Evolutionary conservation across 257 asterid species (phyloP).

Genomic region (Paulownia fortunei): DNA sequence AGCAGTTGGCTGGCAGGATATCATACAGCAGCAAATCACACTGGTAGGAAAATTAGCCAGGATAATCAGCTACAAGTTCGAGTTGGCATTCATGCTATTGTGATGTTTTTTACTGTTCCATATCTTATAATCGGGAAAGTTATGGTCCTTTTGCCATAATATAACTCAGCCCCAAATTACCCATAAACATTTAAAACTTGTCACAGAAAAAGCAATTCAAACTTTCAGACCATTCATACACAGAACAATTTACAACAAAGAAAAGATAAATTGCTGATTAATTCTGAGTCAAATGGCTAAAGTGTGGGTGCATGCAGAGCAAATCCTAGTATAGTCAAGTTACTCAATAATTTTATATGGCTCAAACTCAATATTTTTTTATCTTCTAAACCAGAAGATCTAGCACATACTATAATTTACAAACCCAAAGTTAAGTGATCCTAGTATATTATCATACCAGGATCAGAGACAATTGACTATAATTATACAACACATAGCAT

Average conservation of each 20-base stretch:
- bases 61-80: not conserved
- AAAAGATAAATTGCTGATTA: not conserved
- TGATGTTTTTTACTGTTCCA: not conserved
- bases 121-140: too few relatives aligned
- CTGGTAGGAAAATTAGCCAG: not conserved
- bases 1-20: not conserved
- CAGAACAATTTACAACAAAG: not conserved
- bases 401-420: not conserved
- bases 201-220: not conserved
- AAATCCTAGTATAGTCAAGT: conserved; percentile 1
- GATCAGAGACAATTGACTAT: not conserved
- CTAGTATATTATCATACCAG: conserved; percentile 1
- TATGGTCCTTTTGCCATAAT: not conserved
- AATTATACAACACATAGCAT: not conserved
- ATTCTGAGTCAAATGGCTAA: conserved; percentile 1
- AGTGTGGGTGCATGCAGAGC: not conserved
- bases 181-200: too few relatives aligned
- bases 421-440: not conserved
- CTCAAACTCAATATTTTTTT: not conserved
- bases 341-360: not conserved
- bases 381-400: not conserved
- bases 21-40: not conserved
- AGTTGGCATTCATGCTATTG: not conserved
- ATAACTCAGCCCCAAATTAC: not conserved
- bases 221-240: not conserved